Conservation (phyloP, 2,329 filamentous ascomycete genomes). For the Cadophora sp. region DNA sequence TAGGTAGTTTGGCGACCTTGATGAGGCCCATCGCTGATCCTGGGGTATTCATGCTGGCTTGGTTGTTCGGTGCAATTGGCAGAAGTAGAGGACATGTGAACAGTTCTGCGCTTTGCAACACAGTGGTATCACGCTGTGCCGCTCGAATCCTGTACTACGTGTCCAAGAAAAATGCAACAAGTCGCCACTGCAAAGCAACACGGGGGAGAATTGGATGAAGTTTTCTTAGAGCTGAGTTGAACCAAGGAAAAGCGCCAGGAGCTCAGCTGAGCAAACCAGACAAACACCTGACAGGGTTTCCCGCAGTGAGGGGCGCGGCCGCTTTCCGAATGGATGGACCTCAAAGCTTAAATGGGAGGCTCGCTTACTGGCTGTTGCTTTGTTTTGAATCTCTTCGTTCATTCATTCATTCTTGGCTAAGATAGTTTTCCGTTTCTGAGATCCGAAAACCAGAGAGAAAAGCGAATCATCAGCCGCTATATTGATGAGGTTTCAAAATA, state of each 20-base stretch:
- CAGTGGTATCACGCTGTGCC: neutral
- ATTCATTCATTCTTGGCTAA: no score
- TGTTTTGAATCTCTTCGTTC: no score
- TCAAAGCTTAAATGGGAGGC: no score
- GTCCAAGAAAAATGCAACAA: neutral
- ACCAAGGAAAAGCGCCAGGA: conserved; percentile 10
- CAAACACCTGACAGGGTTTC: conserved; percentile 16
- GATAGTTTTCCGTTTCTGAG: no score
- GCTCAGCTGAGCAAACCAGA: conserved; percentile 12
- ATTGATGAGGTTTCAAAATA: no score
- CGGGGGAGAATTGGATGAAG: neutral
- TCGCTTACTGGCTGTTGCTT: no score
- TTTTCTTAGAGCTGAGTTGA: neutral
- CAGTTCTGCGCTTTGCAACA: neutral
- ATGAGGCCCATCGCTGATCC: conserved; percentile 18
- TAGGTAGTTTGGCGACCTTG: conserved; percentile 48
- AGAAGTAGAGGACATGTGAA: neutral
- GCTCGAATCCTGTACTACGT: neutral
- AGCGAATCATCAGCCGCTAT: no score
- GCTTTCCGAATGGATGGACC: neutral
- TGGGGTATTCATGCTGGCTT: conserved; percentile 24
- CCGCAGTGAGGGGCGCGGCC: neutral
- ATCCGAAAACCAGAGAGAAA: no score
- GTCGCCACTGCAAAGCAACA: neutral
- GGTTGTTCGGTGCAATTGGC: neutral